Base-by-base conservation (phyloP, 306 rosid genomes). In the Alnus rubra region DNA sequence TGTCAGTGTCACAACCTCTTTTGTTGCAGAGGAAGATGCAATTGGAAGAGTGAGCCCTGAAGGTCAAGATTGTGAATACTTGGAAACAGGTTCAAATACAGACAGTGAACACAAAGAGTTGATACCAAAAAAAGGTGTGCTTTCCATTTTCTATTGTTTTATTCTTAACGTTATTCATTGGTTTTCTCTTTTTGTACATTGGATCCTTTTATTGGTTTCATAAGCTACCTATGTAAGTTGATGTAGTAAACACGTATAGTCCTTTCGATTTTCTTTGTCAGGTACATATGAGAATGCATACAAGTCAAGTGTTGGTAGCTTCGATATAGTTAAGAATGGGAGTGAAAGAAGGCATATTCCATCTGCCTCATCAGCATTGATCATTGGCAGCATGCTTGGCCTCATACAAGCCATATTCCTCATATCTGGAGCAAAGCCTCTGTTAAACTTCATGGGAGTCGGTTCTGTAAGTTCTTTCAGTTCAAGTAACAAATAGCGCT, bases 11-110 rank as follows among this genome's bases (percentile, higher is more conserved):
- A 94, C 97, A 9, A 92, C 98, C 52, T 94, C 98, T 79, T 94
- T 94, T 71, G 98, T 94, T 76, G 98, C 98, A 2, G 98, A 94
- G 88, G 98, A 94, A 89, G 98, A 92, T 76, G 49, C 90, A 63
- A 76, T 87, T 3, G 83, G 81, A 58, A 80, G 86, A 37, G 86
- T 28, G n/a, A 82, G 70, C 31, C 79, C 84, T 49, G 78, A 75
- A 70, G 84, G 28, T 53, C 86, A 74, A 50, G 90, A 89, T 68
- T 65, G 52, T 49, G 83, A 80, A 64, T 18, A 73, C 83, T 73
- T 80, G 78, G 96, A 89, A 84, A 76, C 82, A 15, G 88, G 85
- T 78, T 71, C 84, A 67, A 48, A 79, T 55, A 47, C 2, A 70
- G 81, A 82, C 76, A 81, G 64, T 39, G 98, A 94, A 77, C 77